Percentiles rank a stretch among this genome's conserved stretches.
Evolutionary conservation across 2,329 filamentous ascomycete genomes (phyloP).

Genomic region (Sarocladium kiliense): DNA sequence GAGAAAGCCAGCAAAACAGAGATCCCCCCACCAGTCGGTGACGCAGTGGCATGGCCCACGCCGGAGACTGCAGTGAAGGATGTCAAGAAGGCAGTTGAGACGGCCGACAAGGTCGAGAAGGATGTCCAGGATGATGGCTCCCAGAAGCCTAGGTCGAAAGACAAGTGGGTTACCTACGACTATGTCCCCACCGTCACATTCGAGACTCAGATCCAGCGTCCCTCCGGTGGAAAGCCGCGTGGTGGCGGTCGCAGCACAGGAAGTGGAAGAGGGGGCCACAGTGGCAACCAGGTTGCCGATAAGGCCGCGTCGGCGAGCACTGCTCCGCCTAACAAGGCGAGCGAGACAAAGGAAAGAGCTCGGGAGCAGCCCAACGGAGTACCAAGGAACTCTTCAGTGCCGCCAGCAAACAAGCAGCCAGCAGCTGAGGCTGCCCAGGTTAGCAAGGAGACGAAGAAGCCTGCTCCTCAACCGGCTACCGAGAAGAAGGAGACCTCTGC

Average conservation of each 20-base stretch:
- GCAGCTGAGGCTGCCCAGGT: conserved; percentile 33
- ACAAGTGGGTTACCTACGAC: conserved; percentile 78
- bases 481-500: conserved; percentile 38
- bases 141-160: conserved; percentile 58
- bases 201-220: conserved; percentile 68
- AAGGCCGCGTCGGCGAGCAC: conserved; percentile 25
- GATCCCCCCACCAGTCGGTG: conserved; percentile 60
- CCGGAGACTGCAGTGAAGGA: conserved; percentile 70
- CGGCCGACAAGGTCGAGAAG: conserved; percentile 57
- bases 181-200: conserved; percentile 84
- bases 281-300: conserved; percentile 26
- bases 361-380: conserved; percentile 30
- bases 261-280: conserved; percentile 28
- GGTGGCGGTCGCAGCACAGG: conserved; percentile 42
- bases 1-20: conserved; percentile 26
- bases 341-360: conserved; percentile 27
- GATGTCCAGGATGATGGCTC: conserved; percentile 50
- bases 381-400: conserved; percentile 28
- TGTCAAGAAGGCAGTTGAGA: conserved; percentile 59
- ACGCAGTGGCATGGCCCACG: conserved; percentile 83
- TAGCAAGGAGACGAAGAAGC: conserved; percentile 45
- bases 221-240: conserved; percentile 44
- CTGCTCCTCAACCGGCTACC: conserved; percentile 22
- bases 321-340: conserved; percentile 16
- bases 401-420: conserved; percentile 37